Percentiles rank a stretch among this genome's conserved stretches.
phyloP scores from a whole-genome alignment of 2,329 filamentous ascomycete species.

The Lasiodiplodia hormozganensis region DNA sequence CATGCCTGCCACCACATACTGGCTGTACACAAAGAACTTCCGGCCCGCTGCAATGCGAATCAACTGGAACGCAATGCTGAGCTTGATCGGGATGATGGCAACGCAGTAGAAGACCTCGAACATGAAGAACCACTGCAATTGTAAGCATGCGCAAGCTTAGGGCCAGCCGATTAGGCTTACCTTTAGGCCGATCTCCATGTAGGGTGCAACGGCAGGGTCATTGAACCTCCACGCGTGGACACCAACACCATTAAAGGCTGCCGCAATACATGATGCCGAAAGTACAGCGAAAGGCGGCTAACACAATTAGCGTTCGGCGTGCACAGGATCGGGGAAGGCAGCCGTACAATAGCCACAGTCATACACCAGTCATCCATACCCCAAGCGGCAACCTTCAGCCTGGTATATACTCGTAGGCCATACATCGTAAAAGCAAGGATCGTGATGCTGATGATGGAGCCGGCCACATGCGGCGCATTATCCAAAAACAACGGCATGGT shows the following conservation, averaged over 20 bases:
- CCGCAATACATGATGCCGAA: conserved; percentile 38
- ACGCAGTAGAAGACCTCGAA: conserved; percentile 48
- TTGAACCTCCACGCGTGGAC: conserved; percentile 38
- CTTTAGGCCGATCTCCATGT: conserved; percentile 35
- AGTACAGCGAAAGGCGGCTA: conserved; percentile 39
- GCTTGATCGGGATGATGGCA: conserved; percentile 45
- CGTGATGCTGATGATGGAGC: conserved; percentile 33
- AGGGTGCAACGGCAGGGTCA: conserved; percentile 32
- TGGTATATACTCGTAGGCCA: conserved; percentile 34
- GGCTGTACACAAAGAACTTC: conserved; percentile 36
- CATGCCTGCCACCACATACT: conserved; percentile 40
- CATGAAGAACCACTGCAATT: conserved; percentile 45
- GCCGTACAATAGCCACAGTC: conserved; percentile 32
- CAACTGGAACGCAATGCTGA: conserved; percentile 47
- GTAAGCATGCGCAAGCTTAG: neutral
- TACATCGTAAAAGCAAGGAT: conserved; percentile 33
- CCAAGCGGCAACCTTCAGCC: conserved; percentile 35
- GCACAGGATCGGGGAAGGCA: conserved; percentile 14
- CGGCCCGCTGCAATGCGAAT: conserved; percentile 43
- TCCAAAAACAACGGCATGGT: conserved; percentile 26
- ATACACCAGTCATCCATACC: conserved; percentile 44
- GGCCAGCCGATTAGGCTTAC: neutral
- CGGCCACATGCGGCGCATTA: conserved; percentile 34
- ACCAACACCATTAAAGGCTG: conserved; percentile 43
- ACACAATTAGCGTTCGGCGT: conserved; percentile 10